Base-by-base conservation (phyloP, 202 grass and related monocot genomes). In the Eragrostis tef region DNA sequence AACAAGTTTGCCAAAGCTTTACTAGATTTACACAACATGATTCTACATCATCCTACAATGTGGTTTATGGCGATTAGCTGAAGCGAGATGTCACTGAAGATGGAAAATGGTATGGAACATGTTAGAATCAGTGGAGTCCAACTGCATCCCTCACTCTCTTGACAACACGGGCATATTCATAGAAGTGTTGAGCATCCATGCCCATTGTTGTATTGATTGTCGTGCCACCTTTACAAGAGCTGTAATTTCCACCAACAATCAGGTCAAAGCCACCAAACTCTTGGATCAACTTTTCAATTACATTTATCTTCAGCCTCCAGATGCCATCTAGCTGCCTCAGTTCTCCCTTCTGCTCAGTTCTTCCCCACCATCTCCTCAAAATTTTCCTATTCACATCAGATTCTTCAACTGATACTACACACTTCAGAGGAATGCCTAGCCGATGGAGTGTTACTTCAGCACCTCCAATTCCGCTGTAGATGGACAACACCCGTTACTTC, bases 201-300 rank as follows among this genome's bases (percentile, higher is more conserved):
- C 96, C 90, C 81, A 94, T 92, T 12, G 73, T 31, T 20, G 84
- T 78, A 71, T 81, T 98, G 64, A 91, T 26, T 25, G 87, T 92
- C 10, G 59, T 71, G 19, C 86, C 72, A n/a, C 84, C 88, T 48
- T 27, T 71, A 45, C 21, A 80, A 17, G 78, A 65, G 12, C 46
- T 82, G 11, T 85, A 91, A 50, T 84, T 94, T 21, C 93, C 90
- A 41, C 89, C 87, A 0, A 99, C 14, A 48, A 99, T 27, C 4
- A 99, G 56, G 45, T 93, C 96, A 81, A 99, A 96, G 24, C 89
- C 93, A 31, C 93, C 96, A 56, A 93, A 99, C 11, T 90, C 75
- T 4, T 34, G 60, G 6, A 93, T 2, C 2, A 96, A 74, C 1
- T 83, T 24, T 64, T 93, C 85, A 22, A 99, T 84, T 39, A 20